Base-by-base conservation (phyloP, 2,329 filamentous ascomycete genomes). In the Colletotrichum incanum region DNA sequence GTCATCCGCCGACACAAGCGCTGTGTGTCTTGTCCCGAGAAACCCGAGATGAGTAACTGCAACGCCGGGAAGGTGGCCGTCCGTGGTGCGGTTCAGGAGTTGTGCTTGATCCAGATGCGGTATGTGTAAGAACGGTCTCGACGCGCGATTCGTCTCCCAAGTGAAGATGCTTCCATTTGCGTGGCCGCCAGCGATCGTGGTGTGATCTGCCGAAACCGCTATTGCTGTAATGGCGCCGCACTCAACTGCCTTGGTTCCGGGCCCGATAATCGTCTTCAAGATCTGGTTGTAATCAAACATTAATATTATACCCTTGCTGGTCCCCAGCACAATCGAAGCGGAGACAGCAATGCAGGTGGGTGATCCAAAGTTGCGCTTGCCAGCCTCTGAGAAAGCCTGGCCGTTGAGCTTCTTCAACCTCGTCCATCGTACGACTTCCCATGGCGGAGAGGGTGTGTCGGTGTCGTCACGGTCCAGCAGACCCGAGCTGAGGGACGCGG, bases 241-340 rank as follows among this genome's bases (percentile, higher is more conserved):
- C 83, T 98, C 96, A 62, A 97, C 90, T 77, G 96, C 96, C 87
- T 96, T 98, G 0, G 95, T 98, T 43, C 96, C 95, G 41, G 94
- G 93, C 2, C 96, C 96, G 74, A 99, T 94, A 70, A 98, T 97
- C 77, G 93, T 92, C 83, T 97, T 98, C 69, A 98, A 85, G 76
- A 93, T 96, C 83, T 99, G 96, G 80, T 97, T 94, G 82, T 98
- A 98, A 84, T 99, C 97, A 84, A 99, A 99, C 72, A 98, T 91
- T 79, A 99, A 86, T 69, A 98, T 93, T 81, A 98, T 92, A 65
- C 97, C 96, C 82, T 98, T 98, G 4, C 94, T 94, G 0, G 97
- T 99, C 34, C 96, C 96, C 65, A 99, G 84, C 18, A 95, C 94
- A 77, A 99, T 97, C 11, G 92, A 91, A 3, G 95, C 93, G 74